These are phyloP conservation scores for Nannochloropsis salina DNA, from an alignment of 108 stramenopile genomes.

Conservation along the genomic window DNA sequence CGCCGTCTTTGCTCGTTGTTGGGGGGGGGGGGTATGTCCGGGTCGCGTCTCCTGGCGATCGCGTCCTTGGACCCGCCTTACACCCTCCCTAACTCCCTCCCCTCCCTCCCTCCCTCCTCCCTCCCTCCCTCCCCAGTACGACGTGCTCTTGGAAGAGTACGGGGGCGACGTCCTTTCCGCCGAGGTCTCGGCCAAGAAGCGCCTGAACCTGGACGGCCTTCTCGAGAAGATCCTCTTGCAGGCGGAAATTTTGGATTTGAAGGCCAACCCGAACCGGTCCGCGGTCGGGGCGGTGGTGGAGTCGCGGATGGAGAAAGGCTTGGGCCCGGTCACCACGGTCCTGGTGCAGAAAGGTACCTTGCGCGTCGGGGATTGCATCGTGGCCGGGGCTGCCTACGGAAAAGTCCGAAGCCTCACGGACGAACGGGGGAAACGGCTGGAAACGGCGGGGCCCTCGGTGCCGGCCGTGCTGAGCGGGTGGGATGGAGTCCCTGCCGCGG, in stretches of 20 bases:
- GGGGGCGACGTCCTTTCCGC: slow-evolving; percentile 80
- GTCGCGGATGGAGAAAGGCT: slow-evolving; percentile 68
- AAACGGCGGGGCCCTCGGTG: slow-evolving; percentile 80
- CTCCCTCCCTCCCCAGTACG: slow-evolving; percentile 59
- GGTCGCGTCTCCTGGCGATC: no score
- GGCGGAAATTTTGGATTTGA: slow-evolving; percentile 80
- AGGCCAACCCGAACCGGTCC: slow-evolving; percentile 72
- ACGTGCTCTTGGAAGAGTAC: slow-evolving; percentile 80
- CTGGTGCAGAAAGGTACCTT: slow-evolving; percentile 91
- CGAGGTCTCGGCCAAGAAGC: slow-evolving; percentile 71
- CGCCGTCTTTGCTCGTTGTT: no score
- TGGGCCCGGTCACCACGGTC: slow-evolving; percentile 82
- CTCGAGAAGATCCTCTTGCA: slow-evolving; percentile 67
- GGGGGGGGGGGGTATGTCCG: no score
- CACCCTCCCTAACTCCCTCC: no score
- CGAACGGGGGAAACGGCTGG: slow-evolving; percentile 42
- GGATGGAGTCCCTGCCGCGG: slow-evolving; percentile 75
- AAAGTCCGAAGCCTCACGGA: slow-evolving; percentile 66
- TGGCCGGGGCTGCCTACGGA: slow-evolving; percentile 81
- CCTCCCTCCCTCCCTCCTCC: not conserved
- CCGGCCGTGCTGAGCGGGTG: slow-evolving; percentile 58
- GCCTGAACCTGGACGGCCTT: slow-evolving; percentile 85
- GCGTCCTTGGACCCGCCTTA: no score
- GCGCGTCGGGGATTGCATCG: slow-evolving; percentile 79
- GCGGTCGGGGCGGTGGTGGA: slow-evolving; percentile 89